Percentiles rank a stretch among this genome's conserved stretches.
phyloP scores from a whole-genome alignment of 495 filamentous ascomycete genomes.

The Penicillium cataractarum region DNA sequence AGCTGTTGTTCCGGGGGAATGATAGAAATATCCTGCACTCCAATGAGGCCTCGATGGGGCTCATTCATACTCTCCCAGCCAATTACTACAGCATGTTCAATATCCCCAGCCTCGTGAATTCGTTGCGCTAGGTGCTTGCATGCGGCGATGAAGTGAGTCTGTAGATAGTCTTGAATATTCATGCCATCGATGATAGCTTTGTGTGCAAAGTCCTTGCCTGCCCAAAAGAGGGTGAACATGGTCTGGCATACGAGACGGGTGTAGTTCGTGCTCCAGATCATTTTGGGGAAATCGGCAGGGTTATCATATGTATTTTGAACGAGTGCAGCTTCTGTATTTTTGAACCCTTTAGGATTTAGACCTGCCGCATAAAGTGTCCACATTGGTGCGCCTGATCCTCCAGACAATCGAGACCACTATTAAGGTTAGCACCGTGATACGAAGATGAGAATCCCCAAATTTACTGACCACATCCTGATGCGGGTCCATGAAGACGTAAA shows the following conservation, averaged over 20 bases:
- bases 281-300: constrained; percentile 88
- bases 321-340: constrained; percentile 85
- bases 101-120: constrained; percentile 88
- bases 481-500: constrained; percentile 96
- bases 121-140: constrained; percentile 77
- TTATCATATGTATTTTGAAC: constrained; percentile 95
- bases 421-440: background rate
- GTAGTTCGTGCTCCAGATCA: constrained; percentile 99
- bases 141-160: constrained; percentile 81
- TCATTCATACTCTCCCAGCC: constrained; percentile 97
- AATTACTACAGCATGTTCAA: constrained; percentile 86
- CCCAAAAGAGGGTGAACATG: constrained; percentile 95
- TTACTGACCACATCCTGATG: constrained; percentile 88
- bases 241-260: constrained; percentile 82
- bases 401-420: constrained; percentile 91
- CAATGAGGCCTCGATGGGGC: constrained; percentile 86
- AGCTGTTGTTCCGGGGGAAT: constrained; percentile 89
- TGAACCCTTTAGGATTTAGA: constrained; percentile 81
- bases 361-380: constrained; percentile 97
- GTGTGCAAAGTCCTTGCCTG: constrained; percentile 88
- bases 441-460: constrained; percentile 16
- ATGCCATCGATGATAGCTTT: constrained; percentile 92
- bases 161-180: constrained; percentile 96
- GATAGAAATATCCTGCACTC: constrained; percentile 78
- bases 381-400: constrained; percentile 94